Evolutionary conservation across 2,329 filamentous ascomycete species (phyloP), one percentile per base, ranked within the genome.

Genomic region (Aspergillus sp.): DNA sequence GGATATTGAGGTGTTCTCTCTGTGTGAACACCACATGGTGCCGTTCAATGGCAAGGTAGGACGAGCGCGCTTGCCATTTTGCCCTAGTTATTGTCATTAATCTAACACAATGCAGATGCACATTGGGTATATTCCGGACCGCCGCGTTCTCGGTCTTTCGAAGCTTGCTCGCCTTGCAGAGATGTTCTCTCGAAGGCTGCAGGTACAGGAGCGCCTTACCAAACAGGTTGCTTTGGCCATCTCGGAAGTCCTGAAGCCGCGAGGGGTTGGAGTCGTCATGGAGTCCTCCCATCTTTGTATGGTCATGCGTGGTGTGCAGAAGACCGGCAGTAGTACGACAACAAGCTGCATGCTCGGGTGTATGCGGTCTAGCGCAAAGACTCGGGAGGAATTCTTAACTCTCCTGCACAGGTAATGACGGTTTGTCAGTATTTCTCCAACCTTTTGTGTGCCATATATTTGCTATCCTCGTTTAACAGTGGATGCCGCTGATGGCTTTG

Each of bases 271-370:
- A 19, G 93, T 98, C 2, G 91, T 98, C 49, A 95, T 98, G 85
- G 93, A 98, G 64, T 94, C 88, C 9, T 90, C 82, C 61, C 93
- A 98, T 71, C 74, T 97, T 41, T 98, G 93, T 75, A 98, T 97
- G 91, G 89, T 95, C 10, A 97, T 96, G 90, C 82, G 93, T 41
- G 93, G 93, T n/a, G 91, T 98, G 7, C 81, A 96, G 65, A 96
- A 98, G 76, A 89, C 88, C 0, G 80, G 78, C 36, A 83, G 86
- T 43, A 85, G 80, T 12, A 97, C 93, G 5, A 93, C 94, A 34
- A 98, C 93, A 12, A 96, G 89, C 73, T 97, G 91, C 66, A 94
- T 98, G 71, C 79, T 97, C n/a, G 93, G 93, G 35, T 90, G 89
- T 60, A 94, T 98, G 76, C 84, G 95, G 63, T 84, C 83, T 50